These are phyloP conservation scores for Sclerotinia borealis DNA, from an alignment of 2,329 filamentous ascomycete genomes.

Conservation along the genomic window DNA sequence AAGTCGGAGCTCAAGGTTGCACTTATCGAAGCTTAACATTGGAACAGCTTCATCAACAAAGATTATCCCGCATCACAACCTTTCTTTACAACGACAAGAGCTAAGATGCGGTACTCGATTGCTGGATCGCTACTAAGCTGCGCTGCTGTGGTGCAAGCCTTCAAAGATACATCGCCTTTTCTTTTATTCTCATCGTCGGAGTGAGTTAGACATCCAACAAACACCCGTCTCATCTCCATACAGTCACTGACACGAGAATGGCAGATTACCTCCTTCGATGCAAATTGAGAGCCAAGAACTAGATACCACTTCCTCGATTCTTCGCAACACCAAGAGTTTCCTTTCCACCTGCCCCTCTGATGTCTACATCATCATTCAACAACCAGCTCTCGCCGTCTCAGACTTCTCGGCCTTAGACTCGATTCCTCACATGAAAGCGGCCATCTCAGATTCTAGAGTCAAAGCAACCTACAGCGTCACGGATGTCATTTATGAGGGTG, in stretches of 20 bases:
- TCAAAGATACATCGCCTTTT: conserved; percentile 83
- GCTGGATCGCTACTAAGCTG: conserved; percentile 45
- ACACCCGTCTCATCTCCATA: background rate
- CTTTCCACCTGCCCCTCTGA: conserved; percentile 66
- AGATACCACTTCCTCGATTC: conserved; percentile 20
- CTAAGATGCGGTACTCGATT: conserved; percentile 50
- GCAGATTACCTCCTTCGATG: conserved; percentile 19
- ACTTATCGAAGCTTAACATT: conserved; percentile 8
- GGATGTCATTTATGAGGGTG: conserved; percentile 46
- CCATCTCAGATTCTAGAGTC: conserved; percentile 17
- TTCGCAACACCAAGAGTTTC: conserved; percentile 33
- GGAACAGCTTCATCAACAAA: conserved; percentile 9
- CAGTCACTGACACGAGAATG: conserved; percentile 4
- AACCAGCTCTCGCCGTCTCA: conserved; percentile 64
- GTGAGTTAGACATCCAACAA: conserved; percentile 19
- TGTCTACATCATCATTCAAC: conserved; percentile 71
- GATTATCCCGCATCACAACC: background rate
- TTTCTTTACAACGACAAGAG: conserved; percentile 17
- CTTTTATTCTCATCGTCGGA: conserved; percentile 68
- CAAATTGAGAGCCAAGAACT: conserved; percentile 18
- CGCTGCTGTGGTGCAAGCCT: conserved; percentile 59
- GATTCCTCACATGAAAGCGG: conserved; percentile 44
- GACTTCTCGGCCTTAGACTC: conserved; percentile 54
- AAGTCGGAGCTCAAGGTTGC: conserved; percentile 3
- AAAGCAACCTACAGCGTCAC: conserved; percentile 37